phyloP scores from a whole-genome alignment of 2,329 filamentous ascomycete genomes.

The Fusarium chaquense region DNA sequence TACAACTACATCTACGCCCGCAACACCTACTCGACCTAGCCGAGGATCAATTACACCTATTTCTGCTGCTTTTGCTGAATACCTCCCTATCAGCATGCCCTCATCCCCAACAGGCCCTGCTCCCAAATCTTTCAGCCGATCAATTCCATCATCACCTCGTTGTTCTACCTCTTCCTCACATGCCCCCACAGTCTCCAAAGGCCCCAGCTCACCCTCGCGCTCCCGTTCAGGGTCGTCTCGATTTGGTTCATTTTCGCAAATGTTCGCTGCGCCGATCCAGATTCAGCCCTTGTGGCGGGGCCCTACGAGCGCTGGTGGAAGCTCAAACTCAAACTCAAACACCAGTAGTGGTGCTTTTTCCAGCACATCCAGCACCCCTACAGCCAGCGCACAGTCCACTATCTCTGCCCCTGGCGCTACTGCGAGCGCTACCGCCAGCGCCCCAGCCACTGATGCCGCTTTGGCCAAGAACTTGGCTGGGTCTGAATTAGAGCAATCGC shows the following conservation, averaged over 20 bases:
- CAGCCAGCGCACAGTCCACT: constrained; percentile 31
- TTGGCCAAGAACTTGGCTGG: constrained; percentile 30
- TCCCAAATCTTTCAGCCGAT: constrained; percentile 23
- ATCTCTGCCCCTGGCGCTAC: constrained; percentile 27
- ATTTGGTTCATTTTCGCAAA: constrained; percentile 46
- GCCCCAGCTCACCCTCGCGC: constrained; percentile 48
- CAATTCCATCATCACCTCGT: constrained; percentile 40
- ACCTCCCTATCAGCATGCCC: constrained; percentile 26
- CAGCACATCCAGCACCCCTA: constrained; percentile 35
- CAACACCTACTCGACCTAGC: constrained; percentile 37
- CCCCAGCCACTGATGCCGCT: constrained; percentile 38
- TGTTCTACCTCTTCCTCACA: constrained; percentile 44
- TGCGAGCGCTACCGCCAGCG: constrained; percentile 35
- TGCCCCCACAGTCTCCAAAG: constrained; percentile 46
- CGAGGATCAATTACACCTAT: constrained; percentile 24
- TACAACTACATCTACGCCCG: constrained; percentile 24
- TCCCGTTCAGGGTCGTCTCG: constrained; percentile 37
- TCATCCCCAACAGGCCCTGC: constrained; percentile 29
- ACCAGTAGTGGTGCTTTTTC: constrained; percentile 24
- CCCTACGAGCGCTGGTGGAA: constrained; percentile 9
- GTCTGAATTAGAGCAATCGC: constrained; percentile 33
- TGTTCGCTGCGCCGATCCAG: constrained; percentile 43
- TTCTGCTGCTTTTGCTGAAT: constrained; percentile 29
- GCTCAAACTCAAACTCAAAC: constrained; percentile 7
- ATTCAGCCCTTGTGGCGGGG: constrained; percentile 46